Evolutionary conservation across 495 filamentous ascomycete genomes (phyloP), one percentile per base, ranked within the genome.

Genomic region (Aspergillus conjunctus): DNA sequence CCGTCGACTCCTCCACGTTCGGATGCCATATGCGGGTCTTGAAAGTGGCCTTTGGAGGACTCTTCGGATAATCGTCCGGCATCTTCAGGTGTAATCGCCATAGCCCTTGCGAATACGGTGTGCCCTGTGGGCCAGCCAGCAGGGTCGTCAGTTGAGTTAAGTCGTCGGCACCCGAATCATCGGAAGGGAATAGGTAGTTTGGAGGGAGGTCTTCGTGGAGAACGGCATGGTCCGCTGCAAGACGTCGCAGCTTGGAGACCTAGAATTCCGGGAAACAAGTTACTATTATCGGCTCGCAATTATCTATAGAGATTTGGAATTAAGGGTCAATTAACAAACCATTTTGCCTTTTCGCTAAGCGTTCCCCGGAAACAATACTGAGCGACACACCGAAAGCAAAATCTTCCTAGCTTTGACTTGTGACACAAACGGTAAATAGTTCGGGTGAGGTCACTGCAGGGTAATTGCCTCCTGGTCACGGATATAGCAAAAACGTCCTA

Each of bases 1-100:
- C 88, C 3, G 82, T 83, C 22, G 73, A 73, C 62, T 87, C 85
- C 60, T 90, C 88, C 55, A 91, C 83, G 63, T 91, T 91, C 0
- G 88, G 88, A 61, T 91, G 88, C 81, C 86, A 91, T 26, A 91
- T 87, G 33, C 81, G 79, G 9, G 88, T 90, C 51, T 78, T 80
- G 66, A 91, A 91, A 18, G 77, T 78, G 7, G 87, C 88, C 56
- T 85, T 90, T 7, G 88, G 88, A 32, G 88, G 87, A 18, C 77
- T 82, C 22, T 77, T 75, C 6, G 88, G 88, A 62, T 90, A 91
- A 49, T 81, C 84, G 2, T 79, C 72, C 1, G 88, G 88, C 55
- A 91, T 86, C 43, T 81, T 81, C 31, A 91, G 72, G 50, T 84
- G 79, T 10, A 91, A 70, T 56, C 77, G 83, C 85, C 83, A 88